Conservation (phyloP, 306 rosid genomes). For the Phaseolus lunatus region DNA sequence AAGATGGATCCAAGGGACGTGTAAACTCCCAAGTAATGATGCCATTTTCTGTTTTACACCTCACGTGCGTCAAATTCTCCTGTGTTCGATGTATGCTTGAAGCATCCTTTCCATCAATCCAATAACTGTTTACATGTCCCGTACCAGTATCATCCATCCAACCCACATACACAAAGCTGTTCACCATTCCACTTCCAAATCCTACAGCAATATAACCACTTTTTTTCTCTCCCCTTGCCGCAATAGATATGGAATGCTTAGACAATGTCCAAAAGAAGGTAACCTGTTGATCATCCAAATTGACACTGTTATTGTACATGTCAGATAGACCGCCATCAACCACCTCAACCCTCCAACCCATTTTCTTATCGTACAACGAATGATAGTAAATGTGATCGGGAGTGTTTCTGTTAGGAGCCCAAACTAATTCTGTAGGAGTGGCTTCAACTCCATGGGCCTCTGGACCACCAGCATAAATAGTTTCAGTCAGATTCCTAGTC, state of each 20-base stretch:
- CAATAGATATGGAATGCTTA: slow-evolving; percentile 71
- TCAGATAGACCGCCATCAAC: slow-evolving; percentile 95
- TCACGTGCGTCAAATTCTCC: slow-evolving; percentile 79
- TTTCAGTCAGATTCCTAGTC: slow-evolving; percentile 72
- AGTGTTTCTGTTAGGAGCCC: slow-evolving; percentile 89
- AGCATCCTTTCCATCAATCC: slow-evolving; percentile 89
- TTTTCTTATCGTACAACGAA: slow-evolving; percentile 74
- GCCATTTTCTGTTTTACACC: slow-evolving; percentile 84
- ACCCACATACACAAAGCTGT: slow-evolving; percentile 84
- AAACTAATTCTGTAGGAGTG: slow-evolving; percentile 74
- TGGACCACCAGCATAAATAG: slow-evolving; percentile 84
- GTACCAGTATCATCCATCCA: slow-evolving; percentile 77
- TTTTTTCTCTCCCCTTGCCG: slow-evolving; percentile 91
- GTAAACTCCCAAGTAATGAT: slow-evolving; percentile 87
- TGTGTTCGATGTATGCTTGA: slow-evolving; percentile 64
- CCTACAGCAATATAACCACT: slow-evolving; percentile 95
- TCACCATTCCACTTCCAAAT: slow-evolving; percentile 81
- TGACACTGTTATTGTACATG: slow-evolving; percentile 90
- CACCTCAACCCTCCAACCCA: slow-evolving; percentile 95
- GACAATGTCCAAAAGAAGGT: slow-evolving; percentile 87
- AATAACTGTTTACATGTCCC: slow-evolving; percentile 74
- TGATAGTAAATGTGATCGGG: slow-evolving; percentile 82
- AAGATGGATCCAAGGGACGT: slow-evolving; percentile 81
- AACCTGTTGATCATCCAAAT: slow-evolving; percentile 94
- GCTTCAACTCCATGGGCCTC: slow-evolving; percentile 87